phyloP scores from a whole-genome alignment of 345 rosid species.

The Salix dunnii region DNA sequence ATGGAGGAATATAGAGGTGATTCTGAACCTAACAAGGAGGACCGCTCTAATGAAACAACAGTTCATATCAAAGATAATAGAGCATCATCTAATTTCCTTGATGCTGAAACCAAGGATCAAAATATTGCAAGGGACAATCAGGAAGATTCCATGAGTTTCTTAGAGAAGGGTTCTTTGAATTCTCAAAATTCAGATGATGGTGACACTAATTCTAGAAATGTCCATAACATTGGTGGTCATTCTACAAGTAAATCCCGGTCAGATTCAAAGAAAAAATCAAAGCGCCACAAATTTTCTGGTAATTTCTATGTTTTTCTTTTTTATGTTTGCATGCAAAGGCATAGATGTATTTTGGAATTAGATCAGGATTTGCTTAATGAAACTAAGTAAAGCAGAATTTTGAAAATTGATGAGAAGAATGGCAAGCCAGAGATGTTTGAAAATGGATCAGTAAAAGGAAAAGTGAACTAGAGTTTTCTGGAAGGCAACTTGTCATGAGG shows the following conservation, averaged over 20 bases:
- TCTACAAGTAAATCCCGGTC: conserved; percentile 40
- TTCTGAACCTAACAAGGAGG: conserved; percentile 40
- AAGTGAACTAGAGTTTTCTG: too few species aligned
- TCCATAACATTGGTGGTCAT: conserved; percentile 26
- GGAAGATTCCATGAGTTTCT: conserved; percentile 28
- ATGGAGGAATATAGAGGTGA: conserved; percentile 44
- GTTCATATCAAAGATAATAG: conserved; percentile 3
- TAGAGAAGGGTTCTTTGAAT: conserved; percentile 30
- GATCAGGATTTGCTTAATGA: too few species aligned
- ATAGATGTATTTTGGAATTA: background rate
- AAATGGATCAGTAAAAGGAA: too few species aligned
- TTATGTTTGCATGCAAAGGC: background rate
- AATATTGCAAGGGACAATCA: conserved; percentile 35
- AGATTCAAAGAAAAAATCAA: conserved; percentile 55
- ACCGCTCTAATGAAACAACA: conserved; percentile 1
- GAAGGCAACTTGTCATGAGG: too few species aligned
- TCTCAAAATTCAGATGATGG: conserved; percentile 21
- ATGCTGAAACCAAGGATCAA: conserved; percentile 31
- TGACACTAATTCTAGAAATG: conserved; percentile 22
- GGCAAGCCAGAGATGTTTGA: too few species aligned
- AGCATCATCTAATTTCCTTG: conserved; percentile 18
- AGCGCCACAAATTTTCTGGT: conserved; percentile 63
- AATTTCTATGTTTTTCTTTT: conserved; percentile 4
- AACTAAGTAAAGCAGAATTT: too few species aligned
- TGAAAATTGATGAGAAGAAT: too few species aligned